These are phyloP conservation scores for Tolypocladium endophyticum DNA, from an alignment of 2,329 filamentous ascomycete genomes.

Conservation along the genomic window DNA sequence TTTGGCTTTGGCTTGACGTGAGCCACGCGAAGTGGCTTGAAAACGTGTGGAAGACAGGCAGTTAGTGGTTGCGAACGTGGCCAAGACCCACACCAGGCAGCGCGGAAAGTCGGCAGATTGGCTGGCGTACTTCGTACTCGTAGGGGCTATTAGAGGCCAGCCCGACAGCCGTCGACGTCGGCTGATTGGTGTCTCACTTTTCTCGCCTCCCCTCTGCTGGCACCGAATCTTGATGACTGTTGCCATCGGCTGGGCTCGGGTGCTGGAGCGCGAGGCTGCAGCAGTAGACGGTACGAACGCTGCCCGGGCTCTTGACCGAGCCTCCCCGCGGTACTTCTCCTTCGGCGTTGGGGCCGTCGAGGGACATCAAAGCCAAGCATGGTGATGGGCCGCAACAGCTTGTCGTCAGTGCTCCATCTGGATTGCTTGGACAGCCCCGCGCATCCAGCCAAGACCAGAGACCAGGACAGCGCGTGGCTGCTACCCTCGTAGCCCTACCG, in stretches of 20 bases:
- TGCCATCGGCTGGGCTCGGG: background rate
- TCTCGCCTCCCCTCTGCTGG: background rate
- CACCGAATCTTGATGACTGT: background rate
- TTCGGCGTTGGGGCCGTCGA: background rate
- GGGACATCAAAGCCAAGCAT: background rate
- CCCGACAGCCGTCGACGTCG: background rate
- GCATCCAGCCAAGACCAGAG: background rate
- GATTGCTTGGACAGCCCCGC: background rate
- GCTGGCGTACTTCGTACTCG: background rate
- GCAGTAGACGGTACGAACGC: background rate
- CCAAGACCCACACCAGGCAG: background rate
- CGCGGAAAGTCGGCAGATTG: background rate
- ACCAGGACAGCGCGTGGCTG: constrained; percentile 3
- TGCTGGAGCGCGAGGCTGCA: background rate
- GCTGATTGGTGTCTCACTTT: background rate
- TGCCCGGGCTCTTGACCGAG: background rate
- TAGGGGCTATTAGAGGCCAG: background rate
- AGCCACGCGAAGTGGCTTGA: background rate
- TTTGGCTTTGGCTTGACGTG: background rate
- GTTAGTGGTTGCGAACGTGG: background rate
- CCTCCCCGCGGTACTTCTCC: background rate
- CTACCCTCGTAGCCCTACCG: background rate
- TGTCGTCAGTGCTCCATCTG: background rate
- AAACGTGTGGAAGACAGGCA: background rate
- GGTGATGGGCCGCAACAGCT: no score